phyloP scores from a whole-genome alignment of 768 basidiomycete species.

The Psilocybe cyanescens region DNA sequence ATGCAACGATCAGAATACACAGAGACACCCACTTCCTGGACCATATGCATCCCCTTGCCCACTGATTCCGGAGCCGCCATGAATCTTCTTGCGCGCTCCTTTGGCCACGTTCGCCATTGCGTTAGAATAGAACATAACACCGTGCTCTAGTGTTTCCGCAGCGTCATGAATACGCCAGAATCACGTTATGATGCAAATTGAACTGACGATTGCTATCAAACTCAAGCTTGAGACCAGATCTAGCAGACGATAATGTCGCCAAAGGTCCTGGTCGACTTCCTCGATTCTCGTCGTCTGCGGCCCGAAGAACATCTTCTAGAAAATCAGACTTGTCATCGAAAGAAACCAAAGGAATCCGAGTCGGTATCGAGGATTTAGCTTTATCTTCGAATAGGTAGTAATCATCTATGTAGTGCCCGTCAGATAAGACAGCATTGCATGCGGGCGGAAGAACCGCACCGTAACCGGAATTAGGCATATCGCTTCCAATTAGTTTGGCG shows the following conservation, averaged over 20 bases:
- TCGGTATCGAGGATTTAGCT: slow-evolving; percentile 42
- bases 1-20: slow-evolving; percentile 4
- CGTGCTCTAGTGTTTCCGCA: slow-evolving; percentile 54
- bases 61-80: slow-evolving; percentile 68
- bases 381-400: slow-evolving; percentile 60
- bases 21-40: slow-evolving; percentile 49
- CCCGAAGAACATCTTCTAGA: slow-evolving; percentile 43
- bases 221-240: slow-evolving; percentile 60
- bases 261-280: slow-evolving; percentile 43
- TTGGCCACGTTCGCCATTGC: slow-evolving; percentile 49
- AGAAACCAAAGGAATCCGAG: slow-evolving; percentile 46
- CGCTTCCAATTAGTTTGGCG: slow-evolving; percentile 57
- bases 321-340: slow-evolving; percentile 50
- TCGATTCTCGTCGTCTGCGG: slow-evolving; percentile 32
- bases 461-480: slow-evolving; percentile 62
- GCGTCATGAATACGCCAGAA: not conserved
- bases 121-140: slow-evolving; percentile 78
- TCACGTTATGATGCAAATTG: not conserved
- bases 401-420: slow-evolving; percentile 48
- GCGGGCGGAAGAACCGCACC: slow-evolving; percentile 40
- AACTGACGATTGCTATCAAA: slow-evolving; percentile 76
- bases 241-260: slow-evolving; percentile 56
- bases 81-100: slow-evolving; percentile 71
- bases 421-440: not conserved
- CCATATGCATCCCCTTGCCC: slow-evolving; percentile 63